Evolutionary conservation across 176 grass and related monocot genomes (phyloP), one percentile per base, ranked within the genome.

Genomic region (Thinopyrum elongatum): DNA sequence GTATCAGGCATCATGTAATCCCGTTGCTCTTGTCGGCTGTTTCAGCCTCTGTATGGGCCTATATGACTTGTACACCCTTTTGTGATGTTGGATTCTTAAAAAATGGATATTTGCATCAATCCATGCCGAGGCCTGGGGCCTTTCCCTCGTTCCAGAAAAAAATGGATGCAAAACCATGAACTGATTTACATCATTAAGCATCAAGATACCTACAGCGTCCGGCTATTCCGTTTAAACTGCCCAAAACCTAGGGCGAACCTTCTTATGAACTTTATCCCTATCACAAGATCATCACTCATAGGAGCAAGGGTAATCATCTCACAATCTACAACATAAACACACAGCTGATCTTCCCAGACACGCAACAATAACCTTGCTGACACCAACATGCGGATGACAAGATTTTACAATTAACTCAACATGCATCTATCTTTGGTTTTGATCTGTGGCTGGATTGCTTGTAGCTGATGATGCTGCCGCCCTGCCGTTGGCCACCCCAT

Each of bases 401-500:
- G 74, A 88, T 89, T 77, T 73, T 89, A 90, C 90, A 86, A 29
- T 30, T 53, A 76, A 19, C 49, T 70, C 23, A 2, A 9, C 17
- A 90, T 81, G 51, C 41, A 72, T 89, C 92, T 91, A 95, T 88
- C 93, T 88, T 92, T 95, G 91, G 39, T 68, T 82, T 87, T 95
- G 93, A 84, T 98, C 96, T 2, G 73, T 70, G 0, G 93, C 84
- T 36, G 88, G 81, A 77, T 93, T 93, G 79, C 91, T 89, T 25
- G 88, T 80, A 74, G 88, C 64, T 75, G 91, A 91, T 70, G 86
- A 90, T 74, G 87, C 79, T 16, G 89, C 74, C 0, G 66, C 68
- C 85, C 92, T 92, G 59, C 91, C 90, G n/a, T 92, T 92, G 27
- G 86, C 65, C 51, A 94, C 28, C 28, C 88, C 93, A 64, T 98